Evolutionary conservation across 2,329 filamentous ascomycete genomes (phyloP).

Genomic region (Endothia cerciana): DNA sequence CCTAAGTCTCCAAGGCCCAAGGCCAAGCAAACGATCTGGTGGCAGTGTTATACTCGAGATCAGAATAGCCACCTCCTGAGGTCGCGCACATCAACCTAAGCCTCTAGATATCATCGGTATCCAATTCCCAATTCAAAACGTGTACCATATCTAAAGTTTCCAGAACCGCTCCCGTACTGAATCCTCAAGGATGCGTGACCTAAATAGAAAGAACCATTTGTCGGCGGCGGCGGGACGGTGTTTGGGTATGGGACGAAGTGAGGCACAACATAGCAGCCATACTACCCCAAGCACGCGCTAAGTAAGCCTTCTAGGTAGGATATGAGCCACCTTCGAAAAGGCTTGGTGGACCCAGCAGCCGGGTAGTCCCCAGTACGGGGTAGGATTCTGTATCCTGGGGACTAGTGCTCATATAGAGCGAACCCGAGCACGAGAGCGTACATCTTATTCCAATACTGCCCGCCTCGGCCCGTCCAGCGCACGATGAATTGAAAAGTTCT

Average conservation of each 20-base stretch:
- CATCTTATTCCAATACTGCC: neutral
- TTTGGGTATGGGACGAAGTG: too few relatives aligned
- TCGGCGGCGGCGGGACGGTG: too few relatives aligned
- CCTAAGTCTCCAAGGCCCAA: neutral
- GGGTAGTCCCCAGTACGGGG: neutral
- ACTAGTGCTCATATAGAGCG: neutral
- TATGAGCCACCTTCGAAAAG: neutral
- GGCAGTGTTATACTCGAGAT: neutral
- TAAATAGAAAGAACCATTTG: too few relatives aligned
- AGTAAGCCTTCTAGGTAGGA: neutral
- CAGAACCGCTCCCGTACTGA: too few relatives aligned
- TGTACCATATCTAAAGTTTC: too few relatives aligned
- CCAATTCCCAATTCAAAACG: too few relatives aligned
- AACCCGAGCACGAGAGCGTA: neutral
- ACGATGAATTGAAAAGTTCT: neutral
- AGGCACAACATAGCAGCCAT: neutral
- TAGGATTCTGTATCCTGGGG: neutral
- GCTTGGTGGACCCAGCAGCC: neutral
- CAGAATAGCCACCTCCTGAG: neutral
- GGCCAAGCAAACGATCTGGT: neutral
- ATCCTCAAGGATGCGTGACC: too few relatives aligned
- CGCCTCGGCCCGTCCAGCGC: neutral
- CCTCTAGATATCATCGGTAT: too few relatives aligned
- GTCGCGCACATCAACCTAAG: neutral
- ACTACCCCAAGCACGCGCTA: too few relatives aligned